Conservation (phyloP, 2,329 filamentous ascomycete genomes). For the Penicillium corylophilum region DNA sequence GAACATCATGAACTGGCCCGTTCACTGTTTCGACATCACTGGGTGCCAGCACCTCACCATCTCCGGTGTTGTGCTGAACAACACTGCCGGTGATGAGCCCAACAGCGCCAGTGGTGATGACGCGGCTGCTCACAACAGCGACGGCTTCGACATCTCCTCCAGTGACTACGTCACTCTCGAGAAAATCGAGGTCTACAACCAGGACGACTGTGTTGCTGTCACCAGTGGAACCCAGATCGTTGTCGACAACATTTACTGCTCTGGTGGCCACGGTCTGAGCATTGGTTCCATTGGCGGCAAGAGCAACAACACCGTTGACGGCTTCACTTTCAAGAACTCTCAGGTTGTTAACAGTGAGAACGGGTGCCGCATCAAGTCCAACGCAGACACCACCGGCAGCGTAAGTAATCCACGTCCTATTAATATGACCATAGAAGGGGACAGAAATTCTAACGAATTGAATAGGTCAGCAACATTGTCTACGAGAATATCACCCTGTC, state of each 20-base stretch:
- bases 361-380: constrained; percentile 43
- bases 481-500: constrained; percentile 50
- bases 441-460: neutral
- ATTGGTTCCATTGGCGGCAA: constrained; percentile 50
- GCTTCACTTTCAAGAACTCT: constrained; percentile 52
- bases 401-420: constrained; percentile 1
- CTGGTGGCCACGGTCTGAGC: constrained; percentile 34
- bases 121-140: constrained; percentile 48
- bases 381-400: constrained; percentile 40
- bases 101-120: constrained; percentile 35
- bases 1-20: constrained; percentile 44
- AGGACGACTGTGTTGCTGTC: constrained; percentile 42
- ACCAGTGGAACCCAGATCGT: constrained; percentile 31
- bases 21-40: constrained; percentile 42
- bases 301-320: constrained; percentile 44
- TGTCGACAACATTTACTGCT: constrained; percentile 37
- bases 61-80: constrained; percentile 41
- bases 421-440: neutral
- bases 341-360: constrained; percentile 47
- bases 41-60: constrained; percentile 34
- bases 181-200: constrained; percentile 45
- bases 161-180: constrained; percentile 47
- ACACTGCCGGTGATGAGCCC: constrained; percentile 38
- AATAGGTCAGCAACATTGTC: constrained; percentile 40
- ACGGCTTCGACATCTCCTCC: constrained; percentile 51